Evolutionary conservation across 352 stramenopile species (phyloP), one percentile per base, ranked within the genome.

Genomic region (Globisporangium paroecandrum): DNA sequence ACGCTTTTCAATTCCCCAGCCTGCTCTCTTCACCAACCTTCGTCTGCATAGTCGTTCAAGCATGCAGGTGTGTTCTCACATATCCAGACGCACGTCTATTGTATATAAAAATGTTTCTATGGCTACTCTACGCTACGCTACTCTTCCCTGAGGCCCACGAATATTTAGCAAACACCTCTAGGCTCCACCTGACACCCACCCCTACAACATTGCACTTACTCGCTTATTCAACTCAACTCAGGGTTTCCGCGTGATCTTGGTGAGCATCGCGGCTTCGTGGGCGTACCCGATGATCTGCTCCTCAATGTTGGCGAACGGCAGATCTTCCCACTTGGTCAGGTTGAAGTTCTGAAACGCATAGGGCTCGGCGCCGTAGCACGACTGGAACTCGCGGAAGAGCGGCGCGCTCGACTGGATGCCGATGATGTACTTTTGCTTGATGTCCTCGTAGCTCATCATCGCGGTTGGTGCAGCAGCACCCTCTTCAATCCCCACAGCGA

Each of bases 361-460:
- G 5, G 65, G n/a, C 43, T 84, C 73, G 53, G 77, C 79, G 41
- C 77, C 77, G 62, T 85, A 85, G 68, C 79, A 87, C 46, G 75
- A 75, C 62, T 80, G 72, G 56, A 87, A 84, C 55, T 85, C 77
- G 43, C 77, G 77, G 54, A 85, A 84, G 22, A 85, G 71, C 49
- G 69, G 59, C 9, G 73, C 73, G 25, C 75, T 83, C 9, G 65
- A 41, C 64, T 83, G 76, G 61, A 83, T 81, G 27, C 75, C 75
- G 61, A 87, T 72, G 32, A 66, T 68, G 53, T 87, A 87, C 58
- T 79, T 73, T 22, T 74, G 25, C 55, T 78, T 82, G 41, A 87
- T 77, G 22, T 78, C 70, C 4, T 75, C 61, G 64, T 85, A 87
- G 62, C 69, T 77, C 66, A 83, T 82, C 65, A 47, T 73, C 49